Evolutionary conservation across 1,284 basidiomycete species (phyloP), one percentile per base, ranked within the genome.

Genomic region (Leccinum fallax): DNA sequence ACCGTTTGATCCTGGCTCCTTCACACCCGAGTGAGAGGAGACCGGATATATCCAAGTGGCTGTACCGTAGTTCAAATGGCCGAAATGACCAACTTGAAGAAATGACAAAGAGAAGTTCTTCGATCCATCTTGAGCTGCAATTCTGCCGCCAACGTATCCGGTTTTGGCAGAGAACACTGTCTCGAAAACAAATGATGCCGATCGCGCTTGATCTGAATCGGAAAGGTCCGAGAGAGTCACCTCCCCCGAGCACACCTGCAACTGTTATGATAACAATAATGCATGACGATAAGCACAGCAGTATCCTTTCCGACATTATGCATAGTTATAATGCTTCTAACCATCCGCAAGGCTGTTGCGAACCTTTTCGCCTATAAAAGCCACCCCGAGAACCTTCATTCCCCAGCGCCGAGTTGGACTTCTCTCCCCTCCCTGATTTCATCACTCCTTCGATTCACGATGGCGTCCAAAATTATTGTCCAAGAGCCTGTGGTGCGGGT

Each of bases 351-450:
- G 30, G 30, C 26, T 65, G 52, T 24, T 19, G 40, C 26, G 40
- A 30, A 8, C n/a, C 7, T 16, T 58, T 58, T 38, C 11, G 16
- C 40, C 36, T 73, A 72, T 72, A 72, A 76, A 73, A 69, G 55
- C 26, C 40, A 9, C 46, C 34, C 49, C 15, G 55, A 57, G 51
- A 34, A 21, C 11, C 2, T 32, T n/a, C n/a, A 30, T 46, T 38
- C 19, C 56, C 49, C 58, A 58, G 55, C 52, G 5, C 32, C 11
- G 38, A 49, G 21, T 24, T 40, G 10, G 26, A 30, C 32, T 59
- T n/a, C 54, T 36, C 30, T 48, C 4, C 30, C 26, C 53, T 53
- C 61, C 55, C 13, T 53, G 52, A 13, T 38, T 67, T 53, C 30
- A 15, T 36, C 48, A 4, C 51, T 57, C 53, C 51, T 53, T 54